Evolutionary conservation across 768 basidiomycete genomes (phyloP).

Genomic region (Asterophora lycoperdoides): DNA sequence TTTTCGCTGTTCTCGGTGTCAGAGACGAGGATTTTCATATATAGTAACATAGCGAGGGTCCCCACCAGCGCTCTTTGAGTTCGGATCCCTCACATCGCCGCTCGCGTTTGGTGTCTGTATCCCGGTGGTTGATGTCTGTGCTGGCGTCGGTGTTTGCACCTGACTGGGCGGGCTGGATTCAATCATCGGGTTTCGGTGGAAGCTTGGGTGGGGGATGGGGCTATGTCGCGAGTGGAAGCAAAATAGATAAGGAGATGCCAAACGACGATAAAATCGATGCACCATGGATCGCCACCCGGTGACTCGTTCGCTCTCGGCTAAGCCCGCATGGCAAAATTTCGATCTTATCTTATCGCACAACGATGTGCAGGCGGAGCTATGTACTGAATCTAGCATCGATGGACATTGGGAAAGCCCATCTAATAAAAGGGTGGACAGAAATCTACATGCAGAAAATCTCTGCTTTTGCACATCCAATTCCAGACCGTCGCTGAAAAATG

Average conservation of each 20-base stretch:
- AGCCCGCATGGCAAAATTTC: constrained; percentile 13
- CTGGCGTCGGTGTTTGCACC: too few species aligned
- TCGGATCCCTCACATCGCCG: constrained; percentile 18
- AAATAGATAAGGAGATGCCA: neutral
- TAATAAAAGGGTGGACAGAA: too few species aligned
- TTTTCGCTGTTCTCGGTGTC: constrained; percentile 53
- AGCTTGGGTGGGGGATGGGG: constrained; percentile 5
- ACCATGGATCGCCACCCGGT: constrained; percentile 3
- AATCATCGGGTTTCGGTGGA: constrained; percentile 8
- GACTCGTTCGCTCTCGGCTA: constrained; percentile 17
- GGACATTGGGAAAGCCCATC: too few species aligned
- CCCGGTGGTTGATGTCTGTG: too few species aligned
- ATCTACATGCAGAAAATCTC: too few species aligned
- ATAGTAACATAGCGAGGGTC: neutral
- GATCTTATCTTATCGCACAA: constrained; percentile 19
- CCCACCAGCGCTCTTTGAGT: constrained; percentile 41
- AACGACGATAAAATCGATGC: constrained; percentile 15
- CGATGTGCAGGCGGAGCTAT: too few species aligned
- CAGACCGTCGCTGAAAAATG: too few species aligned
- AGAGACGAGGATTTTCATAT: neutral
- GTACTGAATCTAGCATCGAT: too few species aligned
- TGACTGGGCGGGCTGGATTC: constrained; percentile 18
- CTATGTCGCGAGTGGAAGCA: constrained; percentile 3
- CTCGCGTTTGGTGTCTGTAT: too few species aligned
- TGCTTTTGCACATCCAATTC: too few species aligned